Evolutionary conservation across 768 basidiomycete genomes (phyloP).

Genomic region (Suillus hirtellus): DNA sequence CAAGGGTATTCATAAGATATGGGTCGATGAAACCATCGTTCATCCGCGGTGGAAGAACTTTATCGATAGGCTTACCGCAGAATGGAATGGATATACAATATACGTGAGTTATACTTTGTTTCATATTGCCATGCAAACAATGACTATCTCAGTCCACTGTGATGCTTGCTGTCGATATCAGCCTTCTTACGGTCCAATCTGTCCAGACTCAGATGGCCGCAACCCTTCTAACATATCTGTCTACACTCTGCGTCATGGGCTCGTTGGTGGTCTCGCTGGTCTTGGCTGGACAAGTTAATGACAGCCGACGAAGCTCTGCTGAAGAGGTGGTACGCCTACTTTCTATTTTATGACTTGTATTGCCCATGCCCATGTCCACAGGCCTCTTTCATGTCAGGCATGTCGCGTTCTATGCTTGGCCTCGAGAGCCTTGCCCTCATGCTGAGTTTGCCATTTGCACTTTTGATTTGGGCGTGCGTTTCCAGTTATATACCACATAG

Average conservation of each 20-base stretch:
- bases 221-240: conserved; percentile 9
- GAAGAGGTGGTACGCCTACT: conserved; percentile 9
- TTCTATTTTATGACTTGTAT: background rate
- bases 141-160: conserved; percentile 10
- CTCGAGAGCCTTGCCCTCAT: conserved; percentile 28
- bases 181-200: conserved; percentile 9
- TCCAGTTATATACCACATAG: background rate
- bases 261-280: conserved; percentile 13
- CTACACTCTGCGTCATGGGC: conserved; percentile 8
- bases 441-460: conserved; percentile 34
- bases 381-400: conserved; percentile 5
- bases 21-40: conserved; percentile 44
- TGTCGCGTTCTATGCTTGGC: background rate
- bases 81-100: conserved; percentile 51
- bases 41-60: conserved; percentile 39
- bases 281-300: conserved; percentile 31
- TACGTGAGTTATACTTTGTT: conserved; percentile 36
- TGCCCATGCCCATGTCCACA: background rate
- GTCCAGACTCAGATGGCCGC: background rate
- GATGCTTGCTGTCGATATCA: conserved; percentile 16
- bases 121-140: background rate
- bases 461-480: conserved; percentile 34
- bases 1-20: conserved; percentile 40
- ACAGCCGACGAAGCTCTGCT: conserved; percentile 15
- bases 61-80: conserved; percentile 41